A percentile compares a stretch with the other conserved stretches of the same genome.
Evolutionary conservation across 2,329 filamentous ascomycete genomes (phyloP).

Genomic region (Graphilbum ipis-grandicollis): DNA sequence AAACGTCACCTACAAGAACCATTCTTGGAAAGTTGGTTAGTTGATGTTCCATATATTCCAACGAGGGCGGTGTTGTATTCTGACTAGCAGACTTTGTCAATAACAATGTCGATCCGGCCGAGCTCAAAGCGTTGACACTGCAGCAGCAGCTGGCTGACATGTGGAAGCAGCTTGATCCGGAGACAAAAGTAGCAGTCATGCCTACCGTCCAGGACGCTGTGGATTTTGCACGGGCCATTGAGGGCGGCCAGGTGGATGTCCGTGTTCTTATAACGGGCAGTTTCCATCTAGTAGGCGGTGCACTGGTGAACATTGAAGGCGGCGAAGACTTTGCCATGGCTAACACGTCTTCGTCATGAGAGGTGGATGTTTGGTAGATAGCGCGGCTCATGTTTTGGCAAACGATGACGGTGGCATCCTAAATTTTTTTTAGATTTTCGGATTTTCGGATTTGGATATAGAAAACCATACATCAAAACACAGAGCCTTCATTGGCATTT

Average conservation of each 20-base stretch:
- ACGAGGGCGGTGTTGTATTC: neutral
- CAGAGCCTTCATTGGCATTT: too few relatives aligned
- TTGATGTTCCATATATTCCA: neutral
- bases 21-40: conserved; percentile 28
- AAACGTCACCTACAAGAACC: conserved; percentile 25
- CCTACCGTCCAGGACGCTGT: conserved; percentile 40
- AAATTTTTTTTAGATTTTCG: too few relatives aligned
- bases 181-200: conserved; percentile 24
- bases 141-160: conserved; percentile 32
- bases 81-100: conserved; percentile 34
- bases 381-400: too few relatives aligned
- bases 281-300: conserved; percentile 27
- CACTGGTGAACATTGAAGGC: conserved; percentile 13
- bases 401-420: too few relatives aligned
- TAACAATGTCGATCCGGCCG: conserved; percentile 30
- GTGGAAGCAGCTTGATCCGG: conserved; percentile 29
- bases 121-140: conserved; percentile 30
- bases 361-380: too few relatives aligned
- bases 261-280: conserved; percentile 27
- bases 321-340: neutral
- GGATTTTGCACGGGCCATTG: conserved; percentile 13
- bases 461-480: too few relatives aligned
- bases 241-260: neutral
- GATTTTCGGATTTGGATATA: too few relatives aligned
- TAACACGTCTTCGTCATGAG: neutral